Conservation (phyloP, 2,329 filamentous ascomycete species). For the Aspergillus eucalypticola region DNA sequence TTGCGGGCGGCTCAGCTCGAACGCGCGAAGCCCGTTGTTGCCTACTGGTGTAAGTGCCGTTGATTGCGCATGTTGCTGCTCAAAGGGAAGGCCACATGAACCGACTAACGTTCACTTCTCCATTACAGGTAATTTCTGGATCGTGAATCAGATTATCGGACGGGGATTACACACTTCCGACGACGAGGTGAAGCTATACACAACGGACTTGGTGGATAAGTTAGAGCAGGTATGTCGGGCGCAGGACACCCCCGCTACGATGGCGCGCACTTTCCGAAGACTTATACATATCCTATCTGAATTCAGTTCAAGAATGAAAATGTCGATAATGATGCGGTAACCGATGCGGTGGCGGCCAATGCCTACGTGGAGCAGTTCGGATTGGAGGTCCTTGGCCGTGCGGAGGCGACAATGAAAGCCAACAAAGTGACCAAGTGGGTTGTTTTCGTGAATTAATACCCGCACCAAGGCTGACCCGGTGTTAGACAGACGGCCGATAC, state of each 20-base stretch:
- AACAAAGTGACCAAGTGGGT: conserved; percentile 76
- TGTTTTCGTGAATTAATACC: conserved; percentile 10
- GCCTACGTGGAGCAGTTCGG: conserved; percentile 95
- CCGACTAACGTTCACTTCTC: conserved; percentile 16
- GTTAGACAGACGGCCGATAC: conserved; percentile 86
- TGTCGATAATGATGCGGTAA: conserved; percentile 75
- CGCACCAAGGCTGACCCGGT: conserved; percentile 7
- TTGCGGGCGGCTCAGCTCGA: conserved; percentile 82
- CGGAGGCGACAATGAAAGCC: conserved; percentile 76
- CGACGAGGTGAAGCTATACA: conserved; percentile 77
- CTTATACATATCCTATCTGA: conserved; percentile 16
- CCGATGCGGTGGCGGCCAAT: conserved; percentile 81
- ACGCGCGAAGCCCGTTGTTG: conserved; percentile 78
- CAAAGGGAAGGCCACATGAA: conserved; percentile 12
- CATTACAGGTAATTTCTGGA: conserved; percentile 76
- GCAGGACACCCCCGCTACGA: neutral
- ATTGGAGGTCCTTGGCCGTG: conserved; percentile 80
- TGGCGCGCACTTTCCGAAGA: neutral
- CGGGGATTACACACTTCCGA: conserved; percentile 77
- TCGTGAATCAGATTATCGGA: conserved; percentile 85
- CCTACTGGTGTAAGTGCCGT: conserved; percentile 83
- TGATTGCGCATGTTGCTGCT: neutral
- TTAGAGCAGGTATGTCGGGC: conserved; percentile 67
- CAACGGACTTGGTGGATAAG: conserved; percentile 83
- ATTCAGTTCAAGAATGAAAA: conserved; percentile 69